phyloP scores from a whole-genome alignment of 2,329 filamentous ascomycete species.

The Ophiobolus disseminans region DNA sequence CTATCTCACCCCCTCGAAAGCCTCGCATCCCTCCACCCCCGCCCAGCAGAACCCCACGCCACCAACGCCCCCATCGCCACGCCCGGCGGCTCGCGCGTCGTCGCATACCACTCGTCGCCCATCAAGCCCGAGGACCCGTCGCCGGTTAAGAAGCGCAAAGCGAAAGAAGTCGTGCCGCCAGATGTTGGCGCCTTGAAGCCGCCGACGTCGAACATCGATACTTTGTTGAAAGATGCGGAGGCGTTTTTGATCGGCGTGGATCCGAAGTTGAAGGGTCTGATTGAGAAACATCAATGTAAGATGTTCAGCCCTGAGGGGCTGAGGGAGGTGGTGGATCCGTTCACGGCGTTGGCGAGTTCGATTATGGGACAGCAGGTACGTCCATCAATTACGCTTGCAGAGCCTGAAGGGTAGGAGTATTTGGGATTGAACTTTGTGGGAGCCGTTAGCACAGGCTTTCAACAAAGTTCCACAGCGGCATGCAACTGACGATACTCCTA shows the following conservation, averaged over 20 bases:
- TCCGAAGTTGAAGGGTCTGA: slow-evolving; percentile 71
- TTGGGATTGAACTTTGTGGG: background rate
- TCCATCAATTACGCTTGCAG: no score
- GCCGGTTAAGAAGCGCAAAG: slow-evolving; percentile 54
- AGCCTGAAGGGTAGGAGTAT: background rate
- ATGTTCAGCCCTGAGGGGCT: slow-evolving; percentile 83
- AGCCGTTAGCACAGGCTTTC: background rate
- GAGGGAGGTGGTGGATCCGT: slow-evolving; percentile 87
- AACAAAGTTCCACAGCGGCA: background rate
- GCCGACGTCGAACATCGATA: slow-evolving; percentile 69
- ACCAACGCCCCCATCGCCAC: slow-evolving; percentile 77
- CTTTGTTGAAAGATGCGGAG: slow-evolving; percentile 76
- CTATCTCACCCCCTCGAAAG: slow-evolving; percentile 34
- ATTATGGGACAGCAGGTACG: slow-evolving; percentile 87
- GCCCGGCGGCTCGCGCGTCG: slow-evolving; percentile 70
- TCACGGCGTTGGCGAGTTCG: slow-evolving; percentile 79
- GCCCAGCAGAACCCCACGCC: slow-evolving; percentile 67
- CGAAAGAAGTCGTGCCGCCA: slow-evolving; percentile 47
- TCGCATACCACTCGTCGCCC: slow-evolving; percentile 55
- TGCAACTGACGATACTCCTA: slow-evolving; percentile 13
- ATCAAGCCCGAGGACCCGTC: slow-evolving; percentile 34
- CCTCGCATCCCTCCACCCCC: slow-evolving; percentile 44
- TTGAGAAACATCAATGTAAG: slow-evolving; percentile 77
- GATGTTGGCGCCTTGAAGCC: slow-evolving; percentile 30
- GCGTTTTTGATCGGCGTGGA: slow-evolving; percentile 77